Evolutionary conservation across 139 green algal genomes (phyloP).

Genomic region (Asterochloris sp.): DNA sequence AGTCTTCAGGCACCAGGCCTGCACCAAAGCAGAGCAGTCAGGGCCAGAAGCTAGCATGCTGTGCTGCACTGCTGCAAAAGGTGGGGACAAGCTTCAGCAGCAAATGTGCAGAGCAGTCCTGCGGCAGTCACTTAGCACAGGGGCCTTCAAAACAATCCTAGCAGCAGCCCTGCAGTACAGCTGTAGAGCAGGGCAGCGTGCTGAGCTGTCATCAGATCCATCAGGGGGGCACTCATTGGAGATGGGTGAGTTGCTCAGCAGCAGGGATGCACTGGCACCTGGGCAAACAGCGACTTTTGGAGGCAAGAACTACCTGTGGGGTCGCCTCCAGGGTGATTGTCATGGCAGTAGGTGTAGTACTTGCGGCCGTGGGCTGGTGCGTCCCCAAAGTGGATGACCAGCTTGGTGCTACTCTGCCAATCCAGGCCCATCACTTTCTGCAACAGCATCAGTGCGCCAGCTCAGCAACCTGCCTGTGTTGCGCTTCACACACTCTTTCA

Average conservation of each 20-base stretch:
- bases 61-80: neutral
- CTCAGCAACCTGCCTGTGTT: too few relatives aligned
- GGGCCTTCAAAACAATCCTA: too few relatives aligned
- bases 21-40: neutral
- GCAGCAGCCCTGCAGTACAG: neutral
- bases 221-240: neutral
- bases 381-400: constrained; percentile 34
- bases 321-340: constrained; percentile 17
- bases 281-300: neutral
- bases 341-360: constrained; percentile 12
- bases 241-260: neutral
- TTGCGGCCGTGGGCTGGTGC: constrained; percentile 24
- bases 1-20: constrained; percentile 23
- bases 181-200: neutral
- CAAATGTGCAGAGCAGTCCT: neutral
- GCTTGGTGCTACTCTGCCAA: constrained; percentile 22
- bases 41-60: neutral
- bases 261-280: neutral
- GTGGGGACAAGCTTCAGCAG: neutral
- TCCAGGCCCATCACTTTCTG: constrained; percentile 17
- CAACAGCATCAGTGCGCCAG: neutral
- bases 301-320: neutral
- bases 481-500: too few relatives aligned
- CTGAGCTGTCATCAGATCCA: too few relatives aligned
- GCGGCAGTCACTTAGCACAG: neutral